phyloP scores from a whole-genome alignment of 148 eudicot genomes.

The Rheum nobile region DNA sequence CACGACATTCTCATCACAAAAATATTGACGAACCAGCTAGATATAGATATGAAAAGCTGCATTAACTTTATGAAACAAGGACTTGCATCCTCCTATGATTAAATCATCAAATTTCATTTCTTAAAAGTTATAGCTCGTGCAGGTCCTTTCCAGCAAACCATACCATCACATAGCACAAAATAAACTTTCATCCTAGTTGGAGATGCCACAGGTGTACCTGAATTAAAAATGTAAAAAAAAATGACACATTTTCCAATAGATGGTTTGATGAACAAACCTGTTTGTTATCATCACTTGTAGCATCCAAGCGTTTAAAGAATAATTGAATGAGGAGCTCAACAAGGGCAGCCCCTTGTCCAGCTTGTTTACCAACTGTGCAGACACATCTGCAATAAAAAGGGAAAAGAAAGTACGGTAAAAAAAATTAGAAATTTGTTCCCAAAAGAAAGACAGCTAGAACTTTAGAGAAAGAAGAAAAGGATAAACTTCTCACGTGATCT shows the following conservation, averaged over 20 bases:
- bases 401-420: conserved; percentile 2
- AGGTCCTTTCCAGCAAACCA: conserved; percentile 1
- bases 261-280: conserved; percentile 40
- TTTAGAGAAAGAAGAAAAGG: neutral
- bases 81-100: neutral
- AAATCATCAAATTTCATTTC: neutral
- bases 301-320: conserved; percentile 74
- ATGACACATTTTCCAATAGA: neutral
- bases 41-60: neutral
- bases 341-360: conserved; percentile 65
- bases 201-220: neutral
- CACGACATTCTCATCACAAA: neutral
- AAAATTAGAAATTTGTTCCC: neutral
- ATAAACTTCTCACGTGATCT: neutral
- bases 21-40: neutral
- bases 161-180: neutral
- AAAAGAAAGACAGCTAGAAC: neutral
- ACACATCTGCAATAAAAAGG: conserved; percentile 52
- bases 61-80: neutral
- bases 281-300: conserved; percentile 36
- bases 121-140: neutral
- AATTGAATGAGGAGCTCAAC: conserved; percentile 74
- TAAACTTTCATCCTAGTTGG: neutral
- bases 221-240: neutral
- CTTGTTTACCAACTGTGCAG: conserved; percentile 73